These are phyloP conservation scores for Magnolia changhungtana DNA, from an alignment of 164 flowering plant genomes.

Conservation along the genomic window DNA sequence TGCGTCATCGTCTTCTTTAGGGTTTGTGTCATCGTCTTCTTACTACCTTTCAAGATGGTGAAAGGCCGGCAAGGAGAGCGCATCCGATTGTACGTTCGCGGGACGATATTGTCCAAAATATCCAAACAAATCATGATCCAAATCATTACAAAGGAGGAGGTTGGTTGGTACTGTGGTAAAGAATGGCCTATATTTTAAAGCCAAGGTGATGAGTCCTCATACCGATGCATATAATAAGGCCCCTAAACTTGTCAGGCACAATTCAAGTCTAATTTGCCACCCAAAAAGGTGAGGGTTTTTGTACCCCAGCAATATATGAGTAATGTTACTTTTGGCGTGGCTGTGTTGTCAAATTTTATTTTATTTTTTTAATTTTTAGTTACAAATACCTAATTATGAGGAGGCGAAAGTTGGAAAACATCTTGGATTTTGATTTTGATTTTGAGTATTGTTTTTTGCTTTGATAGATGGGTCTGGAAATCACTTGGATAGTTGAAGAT, in stretches of 20 bases:
- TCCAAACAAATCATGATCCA: conserved; percentile 11
- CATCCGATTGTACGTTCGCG: no score
- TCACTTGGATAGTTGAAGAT: no score
- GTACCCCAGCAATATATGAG: conserved; percentile 77
- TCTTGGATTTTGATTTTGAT: background rate
- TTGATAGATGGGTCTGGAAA: no score
- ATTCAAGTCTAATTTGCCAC: conserved; percentile 19
- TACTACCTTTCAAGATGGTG: no score
- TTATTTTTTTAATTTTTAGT: background rate
- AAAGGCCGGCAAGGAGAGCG: no score
- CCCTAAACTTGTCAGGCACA: conserved; percentile 14
- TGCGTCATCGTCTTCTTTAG: no score
- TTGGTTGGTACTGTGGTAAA: conserved; percentile 14
- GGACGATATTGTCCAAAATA: conserved; percentile 13
- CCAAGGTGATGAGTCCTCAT: conserved; percentile 13
- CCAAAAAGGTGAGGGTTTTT: conserved; percentile 58
- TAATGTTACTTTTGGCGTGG: background rate
- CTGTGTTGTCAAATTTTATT: background rate
- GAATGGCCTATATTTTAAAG: conserved; percentile 20
- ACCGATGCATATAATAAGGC: conserved; percentile 13
- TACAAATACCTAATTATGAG: no score
- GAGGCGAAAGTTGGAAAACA: background rate
- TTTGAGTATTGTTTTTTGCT: no score
- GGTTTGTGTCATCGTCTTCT: no score
- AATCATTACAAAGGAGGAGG: conserved; percentile 16